A percentile compares a stretch with the other conserved stretches of the same genome.
These are phyloP conservation scores for Fusarium zealandicum DNA, from an alignment of 2,329 filamentous ascomycete species.

Conservation along the genomic window DNA sequence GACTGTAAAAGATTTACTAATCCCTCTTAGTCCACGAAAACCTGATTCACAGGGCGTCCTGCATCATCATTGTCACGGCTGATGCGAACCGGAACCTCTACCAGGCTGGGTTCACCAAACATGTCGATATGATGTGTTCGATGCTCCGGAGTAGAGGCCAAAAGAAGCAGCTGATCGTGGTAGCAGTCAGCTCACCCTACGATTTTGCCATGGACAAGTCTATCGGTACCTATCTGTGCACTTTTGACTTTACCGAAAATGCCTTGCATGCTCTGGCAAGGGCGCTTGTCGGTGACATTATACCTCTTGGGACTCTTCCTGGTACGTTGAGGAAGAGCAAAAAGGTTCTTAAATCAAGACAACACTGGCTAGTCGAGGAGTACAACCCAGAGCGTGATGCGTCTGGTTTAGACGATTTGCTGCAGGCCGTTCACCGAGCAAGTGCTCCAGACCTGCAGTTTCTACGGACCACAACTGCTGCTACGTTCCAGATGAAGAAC, in stretches of 20 bases:
- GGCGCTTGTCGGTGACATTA: conserved; percentile 79
- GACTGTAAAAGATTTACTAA: conserved; percentile 9
- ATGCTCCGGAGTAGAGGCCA: conserved; percentile 78
- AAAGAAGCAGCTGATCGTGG: conserved; percentile 88
- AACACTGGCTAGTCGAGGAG: conserved; percentile 92
- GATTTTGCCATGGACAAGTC: conserved; percentile 93
- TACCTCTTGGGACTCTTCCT: conserved; percentile 65
- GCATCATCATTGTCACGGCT: conserved; percentile 89
- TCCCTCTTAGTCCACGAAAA: conserved; percentile 77
- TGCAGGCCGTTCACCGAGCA: conserved; percentile 73
- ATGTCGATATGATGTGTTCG: conserved; percentile 94
- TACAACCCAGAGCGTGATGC: conserved; percentile 83
- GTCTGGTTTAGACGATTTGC: conserved; percentile 75
- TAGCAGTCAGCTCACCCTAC: conserved; percentile 93
- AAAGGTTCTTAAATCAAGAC: conserved; percentile 85
- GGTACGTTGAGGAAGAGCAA: conserved; percentile 86
- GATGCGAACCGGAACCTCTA: conserved; percentile 95
- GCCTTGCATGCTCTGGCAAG: conserved; percentile 85
- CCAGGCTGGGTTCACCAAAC: conserved; percentile 93
- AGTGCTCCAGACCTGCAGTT: conserved; percentile 73
- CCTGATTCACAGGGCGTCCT: conserved; percentile 84
- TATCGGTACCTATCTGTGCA: conserved; percentile 92
- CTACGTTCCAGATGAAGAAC: conserved; percentile 77
- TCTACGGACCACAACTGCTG: conserved; percentile 72
- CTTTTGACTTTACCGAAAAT: conserved; percentile 94